Conservation (phyloP, 192 early-diverging fungal species). For the Gaertneriomyces sp. region DNA sequence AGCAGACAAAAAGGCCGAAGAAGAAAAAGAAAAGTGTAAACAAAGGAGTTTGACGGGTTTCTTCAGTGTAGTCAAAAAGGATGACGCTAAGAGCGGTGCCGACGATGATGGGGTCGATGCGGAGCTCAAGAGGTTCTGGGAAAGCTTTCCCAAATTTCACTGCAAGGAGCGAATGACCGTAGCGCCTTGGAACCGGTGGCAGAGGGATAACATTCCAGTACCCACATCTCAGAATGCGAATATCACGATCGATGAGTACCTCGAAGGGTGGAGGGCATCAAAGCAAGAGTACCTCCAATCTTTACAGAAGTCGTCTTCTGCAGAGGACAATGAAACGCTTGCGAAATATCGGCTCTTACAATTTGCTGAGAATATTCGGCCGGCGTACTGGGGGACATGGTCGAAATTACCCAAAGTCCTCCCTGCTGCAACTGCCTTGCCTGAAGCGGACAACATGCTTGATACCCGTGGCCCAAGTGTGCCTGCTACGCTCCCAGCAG, state of each 20-base stretch:
- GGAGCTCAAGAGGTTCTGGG: conserved; percentile 24
- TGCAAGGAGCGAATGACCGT: conserved; percentile 48
- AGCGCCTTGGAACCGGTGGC: conserved; percentile 42
- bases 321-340: not conserved
- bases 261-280: too few relatives aligned
- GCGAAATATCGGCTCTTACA: conserved; percentile 61
- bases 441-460: conserved; percentile 47
- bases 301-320: too few relatives aligned
- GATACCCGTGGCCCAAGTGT: too few relatives aligned
- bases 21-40: conserved; percentile 34
- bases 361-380: conserved; percentile 67
- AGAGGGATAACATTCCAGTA: not conserved
- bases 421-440: conserved; percentile 57
- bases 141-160: conserved; percentile 59
- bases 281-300: too few relatives aligned
- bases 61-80: conserved; percentile 15
- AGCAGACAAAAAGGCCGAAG: conserved; percentile 3
- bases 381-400: conserved; percentile 82
- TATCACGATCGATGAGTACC: too few relatives aligned
- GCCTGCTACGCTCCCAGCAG: too few relatives aligned
- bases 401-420: conserved; percentile 56
- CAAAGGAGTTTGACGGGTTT: conserved; percentile 16
- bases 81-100: conserved; percentile 11
- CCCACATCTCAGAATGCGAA: too few relatives aligned
- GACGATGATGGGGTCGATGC: conserved; percentile 6